Percentiles rank a stretch among this genome's conserved stretches.
Evolutionary conservation across 352 stramenopile genomes (phyloP).

Genomic region (Globisporangium paroecandrum): DNA sequence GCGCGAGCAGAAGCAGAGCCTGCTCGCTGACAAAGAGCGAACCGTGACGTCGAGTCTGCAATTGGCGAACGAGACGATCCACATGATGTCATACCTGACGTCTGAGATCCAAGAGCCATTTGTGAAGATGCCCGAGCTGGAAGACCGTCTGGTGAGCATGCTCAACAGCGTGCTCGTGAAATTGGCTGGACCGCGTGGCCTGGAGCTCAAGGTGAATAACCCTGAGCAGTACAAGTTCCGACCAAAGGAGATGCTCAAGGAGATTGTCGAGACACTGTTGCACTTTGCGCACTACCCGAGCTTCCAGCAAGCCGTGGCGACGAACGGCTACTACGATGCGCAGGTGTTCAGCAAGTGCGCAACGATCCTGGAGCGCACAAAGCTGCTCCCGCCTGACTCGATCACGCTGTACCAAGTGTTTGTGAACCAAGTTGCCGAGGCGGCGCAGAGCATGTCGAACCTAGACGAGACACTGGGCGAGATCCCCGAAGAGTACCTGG

Average conservation of each 20-base stretch:
- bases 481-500: slow-evolving; percentile 95
- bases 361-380: slow-evolving; percentile 61
- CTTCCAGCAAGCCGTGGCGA: slow-evolving; percentile 91
- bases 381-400: slow-evolving; percentile 43
- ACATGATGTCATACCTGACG: slow-evolving; percentile 97
- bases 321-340: slow-evolving; percentile 85
- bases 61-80: slow-evolving; percentile 96
- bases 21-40: slow-evolving; percentile 87
- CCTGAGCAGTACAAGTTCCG: slow-evolving; percentile 98
- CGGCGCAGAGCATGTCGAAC: slow-evolving; percentile 40
- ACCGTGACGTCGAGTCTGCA: slow-evolving; percentile 92
- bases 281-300: slow-evolving; percentile 90
- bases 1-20: slow-evolving; percentile 83
- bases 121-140: slow-evolving; percentile 90
- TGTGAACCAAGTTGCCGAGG: slow-evolving; percentile 47
- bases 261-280: slow-evolving; percentile 94
- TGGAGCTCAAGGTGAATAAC: slow-evolving; percentile 97
- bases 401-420: slow-evolving; percentile 59
- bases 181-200: slow-evolving; percentile 88
- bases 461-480: slow-evolving; percentile 86
- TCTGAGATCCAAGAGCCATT: slow-evolving; percentile 94
- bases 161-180: slow-evolving; percentile 96
- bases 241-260: slow-evolving; percentile 96
- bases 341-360: slow-evolving; percentile 72
- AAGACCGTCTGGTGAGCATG: slow-evolving; percentile 94